Base-by-base conservation (phyloP, 75 land plant genomes). In the Selaginella tamariscina region DNA sequence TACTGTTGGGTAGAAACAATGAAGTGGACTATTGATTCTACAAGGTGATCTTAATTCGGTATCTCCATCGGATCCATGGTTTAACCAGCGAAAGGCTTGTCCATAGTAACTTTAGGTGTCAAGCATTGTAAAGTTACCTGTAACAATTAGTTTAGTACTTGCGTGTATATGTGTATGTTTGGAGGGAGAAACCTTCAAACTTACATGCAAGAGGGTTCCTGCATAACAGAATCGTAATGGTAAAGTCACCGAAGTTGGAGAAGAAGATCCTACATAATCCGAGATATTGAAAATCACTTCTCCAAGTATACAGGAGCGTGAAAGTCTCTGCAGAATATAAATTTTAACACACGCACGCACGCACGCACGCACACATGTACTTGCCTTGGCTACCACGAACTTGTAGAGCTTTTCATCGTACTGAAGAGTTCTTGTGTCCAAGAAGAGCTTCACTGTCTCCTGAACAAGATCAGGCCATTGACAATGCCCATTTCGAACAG, bases 381-480 rank as follows among this genome's bases (percentile, higher is more conserved):
- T 39, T 39, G 15, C 49, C 49, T 39, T 39, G 49, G 49, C 49
- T 15, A 39, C 49, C 11, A 39, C 49, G 49, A 39, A 39, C 49
- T 39, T 39, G 49, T 39, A 39, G 5, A 39, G 49, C 15, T 39
- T 39, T 15, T 39, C 49, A 15, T 39, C 49, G 15, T 39, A 39
- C 49, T 5, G 5, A 39, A 5, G 49, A 5, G 49, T 60, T 69
- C 67, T 82, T 1, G 78, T 44, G 20, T 88, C 86, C 32, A 54
- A 22, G 15, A 56, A 24, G 29, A 85, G 65, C 24, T 77, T 83
- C 11, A 78, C 71, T 0, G 86, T 79, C 56, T 82, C 88, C 69
- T 59, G 76, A 26, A 88, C 60, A 0, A 86, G 74, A 28, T 76
- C 84, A n/a, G n/a, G n/a, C 94, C 94, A 86, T 0, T 56, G 54